Percentiles rank a stretch among this genome's conserved stretches.
These are phyloP conservation scores for Aspergillus chevalieri DNA, from an alignment of 2,329 filamentous ascomycete species.

Conservation along the genomic window DNA sequence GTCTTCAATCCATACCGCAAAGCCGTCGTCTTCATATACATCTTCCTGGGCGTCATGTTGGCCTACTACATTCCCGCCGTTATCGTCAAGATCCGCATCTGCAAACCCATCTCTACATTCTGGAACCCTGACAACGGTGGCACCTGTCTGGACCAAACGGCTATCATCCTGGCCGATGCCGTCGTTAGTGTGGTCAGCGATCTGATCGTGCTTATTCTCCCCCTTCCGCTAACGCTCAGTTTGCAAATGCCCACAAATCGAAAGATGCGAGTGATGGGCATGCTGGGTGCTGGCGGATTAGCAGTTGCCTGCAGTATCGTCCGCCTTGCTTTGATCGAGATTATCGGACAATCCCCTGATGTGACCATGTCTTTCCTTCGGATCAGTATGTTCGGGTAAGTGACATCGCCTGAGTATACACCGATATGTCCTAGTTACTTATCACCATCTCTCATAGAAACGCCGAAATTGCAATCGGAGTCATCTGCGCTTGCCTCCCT, in stretches of 20 bases:
- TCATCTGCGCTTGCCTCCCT: constrained; percentile 38
- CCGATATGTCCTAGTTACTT: constrained; percentile 21
- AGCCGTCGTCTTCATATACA: constrained; percentile 33
- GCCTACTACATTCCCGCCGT: constrained; percentile 38
- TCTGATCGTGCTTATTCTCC: constrained; percentile 47
- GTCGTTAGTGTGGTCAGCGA: constrained; percentile 56
- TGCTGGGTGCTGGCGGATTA: constrained; percentile 45
- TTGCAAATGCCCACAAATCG: constrained; percentile 44
- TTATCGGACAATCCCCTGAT: constrained; percentile 18
- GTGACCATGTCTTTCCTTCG: constrained; percentile 22
- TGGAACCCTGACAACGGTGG: constrained; percentile 27
- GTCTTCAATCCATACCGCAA: constrained; percentile 40
- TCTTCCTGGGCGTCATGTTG: constrained; percentile 33
- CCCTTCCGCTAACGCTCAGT: constrained; percentile 41
- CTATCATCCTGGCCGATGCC: constrained; percentile 48
- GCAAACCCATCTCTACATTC: constrained; percentile 37
- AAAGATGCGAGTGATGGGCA: constrained; percentile 40
- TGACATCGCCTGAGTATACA: constrained; percentile 9
- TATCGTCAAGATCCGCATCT: constrained; percentile 40
- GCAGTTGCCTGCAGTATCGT: constrained; percentile 24
- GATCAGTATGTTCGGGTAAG: constrained; percentile 26
- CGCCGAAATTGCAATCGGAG: constrained; percentile 35
- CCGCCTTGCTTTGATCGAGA: constrained; percentile 19
- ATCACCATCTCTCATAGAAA: constrained; percentile 23
- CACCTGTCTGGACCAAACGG: constrained; percentile 21